Conservation (phyloP, 805 yeast species). For the Nematodospora valgi region DNA sequence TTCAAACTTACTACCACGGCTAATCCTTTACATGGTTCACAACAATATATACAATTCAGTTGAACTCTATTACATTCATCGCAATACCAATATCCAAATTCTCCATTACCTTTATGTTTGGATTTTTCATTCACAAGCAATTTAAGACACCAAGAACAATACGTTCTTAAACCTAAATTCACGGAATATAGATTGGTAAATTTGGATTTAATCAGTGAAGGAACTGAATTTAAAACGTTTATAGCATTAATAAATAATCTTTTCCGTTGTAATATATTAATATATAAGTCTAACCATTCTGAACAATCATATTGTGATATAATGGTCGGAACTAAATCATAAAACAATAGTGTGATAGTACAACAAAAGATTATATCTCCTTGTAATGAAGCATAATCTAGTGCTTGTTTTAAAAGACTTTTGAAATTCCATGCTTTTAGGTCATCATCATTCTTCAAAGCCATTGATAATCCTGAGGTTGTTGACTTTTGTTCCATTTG, state of each 20-base stretch:
- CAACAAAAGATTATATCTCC: conserved; percentile 66
- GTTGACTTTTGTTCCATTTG: background rate
- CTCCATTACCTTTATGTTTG: conserved; percentile 32
- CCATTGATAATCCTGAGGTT: conserved; percentile 5
- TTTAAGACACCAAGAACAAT: conserved; percentile 59
- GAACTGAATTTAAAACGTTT: conserved; percentile 45
- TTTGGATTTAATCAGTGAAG: conserved; percentile 14
- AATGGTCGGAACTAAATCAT: conserved; percentile 22
- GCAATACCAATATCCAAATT: conserved; percentile 83
- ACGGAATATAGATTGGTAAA: conserved; percentile 30
- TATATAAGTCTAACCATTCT: conserved; percentile 55
- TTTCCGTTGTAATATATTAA: conserved; percentile 49
- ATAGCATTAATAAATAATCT: conserved; percentile 58
- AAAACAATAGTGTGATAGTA: conserved; percentile 54
- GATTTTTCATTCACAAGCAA: conserved; percentile 58
- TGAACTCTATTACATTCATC: conserved; percentile 59
- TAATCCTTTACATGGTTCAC: conserved; percentile 71
- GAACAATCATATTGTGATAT: conserved; percentile 30
- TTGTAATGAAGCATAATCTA: conserved; percentile 53
- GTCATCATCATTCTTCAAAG: conserved; percentile 10
- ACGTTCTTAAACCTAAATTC: conserved; percentile 41
- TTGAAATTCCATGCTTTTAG: conserved; percentile 56
- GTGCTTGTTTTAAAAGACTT: conserved; percentile 46
- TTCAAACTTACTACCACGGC: conserved; percentile 51
- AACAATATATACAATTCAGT: conserved; percentile 74